phyloP scores from a whole-genome alignment of 441 rosid genomes.

The Populus trichocarpa region DNA sequence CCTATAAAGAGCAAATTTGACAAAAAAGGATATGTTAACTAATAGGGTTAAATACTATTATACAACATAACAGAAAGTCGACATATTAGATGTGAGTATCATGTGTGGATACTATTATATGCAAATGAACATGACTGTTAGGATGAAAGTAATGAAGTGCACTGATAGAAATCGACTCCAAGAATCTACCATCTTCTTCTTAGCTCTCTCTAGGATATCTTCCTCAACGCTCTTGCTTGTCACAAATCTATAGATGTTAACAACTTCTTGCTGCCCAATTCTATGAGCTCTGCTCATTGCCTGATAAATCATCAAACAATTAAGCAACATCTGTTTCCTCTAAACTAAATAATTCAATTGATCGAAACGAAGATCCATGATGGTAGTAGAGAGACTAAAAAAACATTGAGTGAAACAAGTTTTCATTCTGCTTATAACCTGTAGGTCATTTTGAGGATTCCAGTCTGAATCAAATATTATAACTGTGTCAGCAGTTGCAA shows the following conservation, averaged over 20 bases:
- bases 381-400: conserved; percentile 4
- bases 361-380: neutral
- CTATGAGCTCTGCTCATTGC: conserved; percentile 99
- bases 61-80: neutral
- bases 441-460: conserved; percentile 99
- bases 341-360: conserved; percentile 9
- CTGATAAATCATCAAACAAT: conserved; percentile 38
- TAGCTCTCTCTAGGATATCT: conserved; percentile 98
- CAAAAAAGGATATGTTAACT: conserved; percentile 1
- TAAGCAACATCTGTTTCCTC: conserved; percentile 1
- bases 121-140: neutral
- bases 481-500: conserved; percentile 99
- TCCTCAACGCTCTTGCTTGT: conserved; percentile 99
- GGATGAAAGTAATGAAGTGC: conserved; percentile 3
- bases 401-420: neutral
- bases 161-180: neutral
- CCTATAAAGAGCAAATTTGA: conserved; percentile 46
- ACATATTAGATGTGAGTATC: neutral
- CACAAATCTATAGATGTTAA: conserved; percentile 98
- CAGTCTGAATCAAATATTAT: conserved; percentile 99
- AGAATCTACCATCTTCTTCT: conserved; percentile 88
- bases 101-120: neutral
- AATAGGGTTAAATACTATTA: neutral
- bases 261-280: conserved; percentile 99
- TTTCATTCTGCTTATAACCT: conserved; percentile 40